Base-by-base conservation (phyloP, 2,329 filamentous ascomycete genomes). In the Periglandula ipomoeae region DNA sequence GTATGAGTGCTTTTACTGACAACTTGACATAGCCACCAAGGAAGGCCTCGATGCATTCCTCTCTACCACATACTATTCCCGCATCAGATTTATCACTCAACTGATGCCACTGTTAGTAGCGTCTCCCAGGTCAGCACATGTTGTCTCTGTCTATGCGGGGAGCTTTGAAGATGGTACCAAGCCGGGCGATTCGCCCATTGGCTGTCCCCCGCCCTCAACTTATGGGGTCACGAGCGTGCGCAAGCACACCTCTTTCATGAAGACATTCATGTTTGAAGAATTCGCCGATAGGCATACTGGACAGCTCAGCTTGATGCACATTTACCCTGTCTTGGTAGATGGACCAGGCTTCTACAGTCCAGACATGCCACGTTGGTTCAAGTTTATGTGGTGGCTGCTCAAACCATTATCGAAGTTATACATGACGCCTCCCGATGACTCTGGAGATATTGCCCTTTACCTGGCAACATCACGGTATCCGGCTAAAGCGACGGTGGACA, bases 141-240 rank as follows among this genome's bases (percentile, higher is more conserved):
- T 46, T 13, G 38, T 52, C 27, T 52, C 50, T 1, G 50, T 52
- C 48, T 52, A 52, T 37, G 47, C 44, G 13, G 50, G 50, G 4
- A 46, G 37, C 11, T 47, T 50, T 13, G 50, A 52, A 20, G 44
- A 48, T 22, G 50, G 50, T 26, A 48, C 48, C 5, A 30, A 24
- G n/a, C 20, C 47, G 11, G 50, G 50, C n/a, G n/a, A 50, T 10
- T 48, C 19, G 24, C 50, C 47, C n/a, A n/a, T n/a, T 26, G 48
- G 48, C 2, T 39, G 35, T 13, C 48, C 50, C 9, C 41, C 50
- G 15, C 23, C 37, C 22, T 17, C 39, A n/a, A 38, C 19, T 19
- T 52, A 52, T 47, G 44, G 44, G 19, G n/a, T 52, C 11, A 43
- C 38, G 7, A 45, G 34, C 27, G 50, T 52, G 5, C 44, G 50